These are phyloP conservation scores for Trichoderma breve DNA, from an alignment of 2,329 filamentous ascomycete genomes.

Conservation along the genomic window DNA sequence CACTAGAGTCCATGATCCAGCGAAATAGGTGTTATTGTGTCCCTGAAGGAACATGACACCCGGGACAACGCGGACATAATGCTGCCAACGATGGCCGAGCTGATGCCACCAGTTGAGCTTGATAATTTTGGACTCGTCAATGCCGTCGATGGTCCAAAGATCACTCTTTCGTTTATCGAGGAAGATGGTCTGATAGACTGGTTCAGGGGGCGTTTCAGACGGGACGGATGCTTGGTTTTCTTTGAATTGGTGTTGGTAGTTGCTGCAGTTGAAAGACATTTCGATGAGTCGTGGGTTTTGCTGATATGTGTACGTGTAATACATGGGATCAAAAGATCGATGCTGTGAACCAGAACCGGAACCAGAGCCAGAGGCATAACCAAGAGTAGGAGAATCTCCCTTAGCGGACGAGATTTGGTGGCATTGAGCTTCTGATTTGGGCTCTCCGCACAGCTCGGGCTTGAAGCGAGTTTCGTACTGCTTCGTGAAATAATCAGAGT, in stretches of 20 bases:
- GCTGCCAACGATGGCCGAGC: conserved; percentile 62
- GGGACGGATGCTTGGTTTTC: background rate
- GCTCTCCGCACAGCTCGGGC: conserved; percentile 47
- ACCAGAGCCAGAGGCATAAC: background rate
- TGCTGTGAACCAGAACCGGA: conserved; percentile 40
- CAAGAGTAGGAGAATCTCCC: conserved; percentile 36
- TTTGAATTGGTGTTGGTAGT: conserved; percentile 72
- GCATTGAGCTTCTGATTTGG: conserved; percentile 41
- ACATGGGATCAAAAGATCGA: conserved; percentile 62
- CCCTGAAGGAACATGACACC: conserved; percentile 72
- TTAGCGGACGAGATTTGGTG: conserved; percentile 42
- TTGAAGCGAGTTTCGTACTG: conserved; percentile 65
- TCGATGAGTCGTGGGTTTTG: conserved; percentile 58
- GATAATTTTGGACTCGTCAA: conserved; percentile 59
- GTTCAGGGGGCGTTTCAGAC: conserved; percentile 39
- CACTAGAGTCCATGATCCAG: conserved; percentile 67
- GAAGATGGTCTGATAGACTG: conserved; percentile 70
- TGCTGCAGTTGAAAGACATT: conserved; percentile 73
- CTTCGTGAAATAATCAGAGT: conserved; percentile 62
- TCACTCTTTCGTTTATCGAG: conserved; percentile 56
- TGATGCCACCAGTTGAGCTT: conserved; percentile 67
- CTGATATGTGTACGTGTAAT: conserved; percentile 60
- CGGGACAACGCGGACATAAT: conserved; percentile 64
- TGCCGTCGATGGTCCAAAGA: conserved; percentile 59
- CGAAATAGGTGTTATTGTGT: conserved; percentile 60